A percentile compares a stretch with the other conserved stretches of the same genome.
These are phyloP conservation scores for Pholiota microspora DNA, from an alignment of 768 basidiomycete species.

Conservation along the genomic window DNA sequence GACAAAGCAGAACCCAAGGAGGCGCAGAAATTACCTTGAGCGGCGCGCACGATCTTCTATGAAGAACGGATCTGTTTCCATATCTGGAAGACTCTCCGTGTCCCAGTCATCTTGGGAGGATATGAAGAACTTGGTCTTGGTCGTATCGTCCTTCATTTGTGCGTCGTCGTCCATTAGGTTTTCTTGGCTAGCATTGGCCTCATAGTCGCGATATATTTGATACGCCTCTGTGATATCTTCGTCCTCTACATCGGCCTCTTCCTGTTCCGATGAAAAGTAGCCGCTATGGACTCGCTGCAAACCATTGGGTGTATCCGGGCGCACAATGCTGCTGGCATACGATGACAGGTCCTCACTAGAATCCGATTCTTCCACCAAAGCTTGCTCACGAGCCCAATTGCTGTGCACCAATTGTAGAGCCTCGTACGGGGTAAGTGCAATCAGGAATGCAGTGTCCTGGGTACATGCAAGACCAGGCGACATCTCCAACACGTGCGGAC, in stretches of 20 bases:
- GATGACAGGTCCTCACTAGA: background rate
- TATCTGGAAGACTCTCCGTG: slow-evolving; percentile 7
- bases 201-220: too few species aligned
- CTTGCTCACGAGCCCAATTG: background rate
- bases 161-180: too few species aligned
- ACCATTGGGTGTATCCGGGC: slow-evolving; percentile 21
- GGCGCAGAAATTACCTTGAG: too few species aligned
- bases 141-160: too few species aligned
- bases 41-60: background rate
- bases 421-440: background rate
- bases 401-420: too few species aligned
- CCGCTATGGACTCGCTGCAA: slow-evolving; percentile 16
- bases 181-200: too few species aligned
- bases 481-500: slow-evolving; percentile 2
- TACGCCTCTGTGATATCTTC: slow-evolving; percentile 3
- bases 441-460: slow-evolving; percentile 4
- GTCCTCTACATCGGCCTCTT: too few species aligned
- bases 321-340: slow-evolving; percentile 9
- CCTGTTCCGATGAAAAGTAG: slow-evolving; percentile 9
- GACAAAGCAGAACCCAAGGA: too few species aligned
- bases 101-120: background rate
- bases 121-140: slow-evolving; percentile 8
- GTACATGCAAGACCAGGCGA: slow-evolving; percentile 1
- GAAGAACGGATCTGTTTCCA: slow-evolving; percentile 8
- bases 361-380: background rate